Conservation (phyloP, 1,139 yeast species). For the Sugiyamaella grinbergsii region DNA sequence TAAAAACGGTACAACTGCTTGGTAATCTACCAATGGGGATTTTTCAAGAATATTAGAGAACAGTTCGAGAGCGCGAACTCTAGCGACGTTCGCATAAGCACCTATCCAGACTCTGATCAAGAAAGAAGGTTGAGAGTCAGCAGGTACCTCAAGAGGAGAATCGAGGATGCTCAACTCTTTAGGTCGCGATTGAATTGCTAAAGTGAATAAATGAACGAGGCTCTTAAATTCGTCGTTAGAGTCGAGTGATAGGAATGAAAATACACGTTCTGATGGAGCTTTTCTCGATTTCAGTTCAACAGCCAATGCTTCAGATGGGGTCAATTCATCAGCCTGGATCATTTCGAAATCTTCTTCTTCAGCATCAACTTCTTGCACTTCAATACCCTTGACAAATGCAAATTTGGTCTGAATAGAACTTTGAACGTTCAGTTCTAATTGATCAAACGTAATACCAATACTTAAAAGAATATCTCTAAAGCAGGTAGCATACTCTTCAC, state of each 20-base stretch:
- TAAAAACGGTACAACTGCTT: constrained; percentile 40
- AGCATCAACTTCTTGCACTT: constrained; percentile 17
- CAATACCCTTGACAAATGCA: constrained; percentile 9
- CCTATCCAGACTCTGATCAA: constrained; percentile 40
- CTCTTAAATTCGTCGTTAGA: constrained; percentile 50
- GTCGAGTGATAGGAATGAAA: constrained; percentile 47
- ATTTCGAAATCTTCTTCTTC: constrained; percentile 31
- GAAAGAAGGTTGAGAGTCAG: constrained; percentile 35
- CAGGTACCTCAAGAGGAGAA: constrained; percentile 23
- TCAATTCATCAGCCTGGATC: constrained; percentile 35
- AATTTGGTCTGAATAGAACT: constrained; percentile 35
- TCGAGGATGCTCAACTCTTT: constrained; percentile 24
- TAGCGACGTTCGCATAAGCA: constrained; percentile 37
- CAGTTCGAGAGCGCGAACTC: constrained; percentile 36
- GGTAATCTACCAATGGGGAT: constrained; percentile 37
- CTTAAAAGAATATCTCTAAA: constrained; percentile 37
- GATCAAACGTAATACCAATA: constrained; percentile 49
- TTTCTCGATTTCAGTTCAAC: constrained; percentile 8
- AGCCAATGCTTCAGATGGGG: constrained; percentile 18
- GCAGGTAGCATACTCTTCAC: constrained; percentile 10
- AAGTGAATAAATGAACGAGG: constrained; percentile 49
- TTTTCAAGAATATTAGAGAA: constrained; percentile 29
- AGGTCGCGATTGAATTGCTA: constrained; percentile 17
- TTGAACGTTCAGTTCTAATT: constrained; percentile 70
- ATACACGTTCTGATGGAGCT: constrained; percentile 11